Evolutionary conservation across 768 basidiomycete genomes (phyloP).

Genomic region (Sporobolomyces pararoseus): DNA sequence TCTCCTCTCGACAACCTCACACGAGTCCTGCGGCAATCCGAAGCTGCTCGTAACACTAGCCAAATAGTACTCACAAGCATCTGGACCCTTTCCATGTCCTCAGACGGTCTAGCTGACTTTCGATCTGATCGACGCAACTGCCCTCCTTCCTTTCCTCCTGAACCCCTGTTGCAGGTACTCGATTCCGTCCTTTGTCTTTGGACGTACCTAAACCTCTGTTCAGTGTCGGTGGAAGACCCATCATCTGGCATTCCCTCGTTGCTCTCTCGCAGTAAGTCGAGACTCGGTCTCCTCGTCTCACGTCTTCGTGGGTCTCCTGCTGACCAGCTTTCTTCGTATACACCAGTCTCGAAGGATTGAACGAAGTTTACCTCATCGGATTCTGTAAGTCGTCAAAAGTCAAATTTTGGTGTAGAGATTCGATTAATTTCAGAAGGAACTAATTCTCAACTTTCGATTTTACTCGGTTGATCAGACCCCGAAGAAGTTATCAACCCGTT

Average conservation of each 20-base stretch:
- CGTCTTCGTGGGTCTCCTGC: background rate
- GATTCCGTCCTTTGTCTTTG: constrained; percentile 39
- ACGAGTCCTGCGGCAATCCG: too few relatives aligned
- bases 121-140: constrained; percentile 7
- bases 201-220: constrained; percentile 52
- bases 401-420: background rate
- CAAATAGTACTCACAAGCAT: too few relatives aligned
- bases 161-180: constrained; percentile 34
- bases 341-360: constrained; percentile 49
- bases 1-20: background rate
- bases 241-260: constrained; percentile 53
- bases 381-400: constrained; percentile 44
- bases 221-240: constrained; percentile 51
- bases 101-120: too few relatives aligned
- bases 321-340: background rate
- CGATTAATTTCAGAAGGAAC: too few relatives aligned
- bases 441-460: background rate
- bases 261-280: constrained; percentile 47
- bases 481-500: constrained; percentile 51
- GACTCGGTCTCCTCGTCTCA: background rate
- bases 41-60: too few relatives aligned
- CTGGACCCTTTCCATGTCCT: too few relatives aligned
- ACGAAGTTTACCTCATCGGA: constrained; percentile 52
- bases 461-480: constrained; percentile 43
- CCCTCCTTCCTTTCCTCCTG: too few relatives aligned